A percentile compares a stretch with the other conserved stretches of the same genome.
These are phyloP conservation scores for Aspergillus novofumigatus DNA, from an alignment of 2,329 filamentous ascomycete species.

Conservation along the genomic window DNA sequence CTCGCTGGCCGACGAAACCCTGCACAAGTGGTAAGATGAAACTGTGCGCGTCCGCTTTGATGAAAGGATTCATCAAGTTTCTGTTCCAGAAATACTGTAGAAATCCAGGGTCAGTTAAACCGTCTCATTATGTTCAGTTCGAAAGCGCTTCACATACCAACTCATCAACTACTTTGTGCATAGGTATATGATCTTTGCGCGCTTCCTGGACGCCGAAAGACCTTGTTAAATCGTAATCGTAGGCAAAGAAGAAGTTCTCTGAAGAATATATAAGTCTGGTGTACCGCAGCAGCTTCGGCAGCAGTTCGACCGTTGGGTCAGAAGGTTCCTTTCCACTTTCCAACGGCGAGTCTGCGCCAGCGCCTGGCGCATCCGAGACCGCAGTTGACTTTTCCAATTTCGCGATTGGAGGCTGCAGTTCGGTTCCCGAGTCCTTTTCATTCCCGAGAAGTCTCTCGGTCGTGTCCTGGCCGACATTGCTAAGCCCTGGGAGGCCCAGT, in stretches of 20 bases:
- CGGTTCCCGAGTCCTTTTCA: constrained; percentile 2
- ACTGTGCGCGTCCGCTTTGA: constrained; percentile 65
- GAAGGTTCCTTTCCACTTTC: constrained; percentile 12
- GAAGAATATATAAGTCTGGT: constrained; percentile 81
- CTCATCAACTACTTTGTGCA: constrained; percentile 69
- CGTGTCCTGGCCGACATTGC: constrained; percentile 58
- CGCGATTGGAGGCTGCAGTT: background rate
- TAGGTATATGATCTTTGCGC: constrained; percentile 50
- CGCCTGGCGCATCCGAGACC: constrained; percentile 8
- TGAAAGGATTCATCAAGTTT: constrained; percentile 68
- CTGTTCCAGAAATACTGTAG: constrained; percentile 83
- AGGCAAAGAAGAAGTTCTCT: constrained; percentile 89
- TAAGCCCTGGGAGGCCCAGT: constrained; percentile 68
- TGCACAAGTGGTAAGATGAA: constrained; percentile 82
- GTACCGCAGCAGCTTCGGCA: constrained; percentile 81
- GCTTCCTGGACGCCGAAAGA: constrained; percentile 46
- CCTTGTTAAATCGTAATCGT: constrained; percentile 87
- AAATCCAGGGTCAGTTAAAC: background rate
- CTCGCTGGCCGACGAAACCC: constrained; percentile 84
- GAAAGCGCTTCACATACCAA: constrained; percentile 41
- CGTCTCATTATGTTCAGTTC: background rate
- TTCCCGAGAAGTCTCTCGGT: constrained; percentile 19
- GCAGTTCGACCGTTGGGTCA: constrained; percentile 52
- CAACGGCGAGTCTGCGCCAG: background rate
- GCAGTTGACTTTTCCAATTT: background rate